Percentiles rank a stretch among this genome's conserved stretches.
Evolutionary conservation across 192 early-diverging fungal species (phyloP).

Genomic region (Spizellomyces sp.): DNA sequence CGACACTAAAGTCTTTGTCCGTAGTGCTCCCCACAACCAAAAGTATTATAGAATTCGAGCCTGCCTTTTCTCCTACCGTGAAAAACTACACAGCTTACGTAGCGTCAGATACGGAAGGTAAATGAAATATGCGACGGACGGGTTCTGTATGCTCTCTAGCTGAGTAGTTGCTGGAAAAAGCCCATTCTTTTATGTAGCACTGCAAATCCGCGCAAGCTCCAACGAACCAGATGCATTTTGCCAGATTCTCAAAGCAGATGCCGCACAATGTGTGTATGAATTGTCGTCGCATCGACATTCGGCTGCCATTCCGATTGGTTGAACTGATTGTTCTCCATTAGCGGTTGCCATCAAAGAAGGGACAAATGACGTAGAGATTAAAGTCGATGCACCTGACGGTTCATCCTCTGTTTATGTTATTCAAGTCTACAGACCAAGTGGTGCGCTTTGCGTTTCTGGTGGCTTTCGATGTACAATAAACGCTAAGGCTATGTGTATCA

Average conservation of each 20-base stretch:
- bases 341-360: constrained; percentile 36
- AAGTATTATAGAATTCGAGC: constrained; percentile 20
- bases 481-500: background rate
- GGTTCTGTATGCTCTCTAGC: background rate
- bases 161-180: background rate
- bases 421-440: constrained; percentile 37
- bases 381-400: constrained; percentile 52
- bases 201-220: constrained; percentile 34
- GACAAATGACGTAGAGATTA: constrained; percentile 37
- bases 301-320: background rate
- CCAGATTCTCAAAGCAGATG: constrained; percentile 42
- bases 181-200: constrained; percentile 2
- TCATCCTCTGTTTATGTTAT: constrained; percentile 40
- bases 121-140: background rate
- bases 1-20: constrained; percentile 41
- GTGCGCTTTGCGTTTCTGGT: constrained; percentile 13
- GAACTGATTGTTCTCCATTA: background rate
- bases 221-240: constrained; percentile 49
- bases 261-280: constrained; percentile 31
- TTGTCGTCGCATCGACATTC: background rate
- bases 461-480: background rate
- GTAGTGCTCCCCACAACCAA: constrained; percentile 17
- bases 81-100: constrained; percentile 35
- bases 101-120: constrained; percentile 32
- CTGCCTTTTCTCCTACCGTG: constrained; percentile 29